phyloP scores from a whole-genome alignment of 2,329 filamentous ascomycete species.

The Trematosphaeria pertusa region DNA sequence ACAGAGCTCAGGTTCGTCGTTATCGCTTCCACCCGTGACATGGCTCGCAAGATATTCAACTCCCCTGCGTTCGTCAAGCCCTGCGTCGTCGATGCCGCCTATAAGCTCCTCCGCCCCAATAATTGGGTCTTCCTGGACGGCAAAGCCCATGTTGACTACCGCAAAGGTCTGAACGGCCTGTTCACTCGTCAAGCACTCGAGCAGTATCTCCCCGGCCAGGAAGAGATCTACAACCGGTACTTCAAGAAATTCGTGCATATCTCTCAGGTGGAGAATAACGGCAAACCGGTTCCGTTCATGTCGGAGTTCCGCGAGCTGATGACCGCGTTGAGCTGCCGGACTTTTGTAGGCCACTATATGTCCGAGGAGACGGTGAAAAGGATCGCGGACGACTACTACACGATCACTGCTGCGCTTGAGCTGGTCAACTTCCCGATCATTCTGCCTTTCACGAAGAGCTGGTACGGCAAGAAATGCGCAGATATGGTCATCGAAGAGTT shows the following conservation, averaged over 20 bases:
- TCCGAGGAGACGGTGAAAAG: conserved; percentile 88
- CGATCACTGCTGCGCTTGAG: conserved; percentile 93
- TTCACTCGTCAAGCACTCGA: conserved; percentile 92
- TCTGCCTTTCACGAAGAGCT: conserved; percentile 91
- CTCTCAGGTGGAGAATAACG: conserved; percentile 70
- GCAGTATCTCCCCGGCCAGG: conserved; percentile 87
- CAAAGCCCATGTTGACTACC: conserved; percentile 93
- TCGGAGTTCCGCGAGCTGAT: conserved; percentile 90
- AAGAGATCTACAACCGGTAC: conserved; percentile 89
- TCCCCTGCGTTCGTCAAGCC: conserved; percentile 91
- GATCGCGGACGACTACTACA: conserved; percentile 95
- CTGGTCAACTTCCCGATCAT: conserved; percentile 91
- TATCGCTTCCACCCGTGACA: conserved; percentile 91
- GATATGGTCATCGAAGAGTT: conserved; percentile 93
- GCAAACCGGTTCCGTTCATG: conserved; percentile 87
- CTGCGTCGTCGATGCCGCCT: conserved; percentile 91
- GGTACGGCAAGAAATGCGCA: conserved; percentile 95
- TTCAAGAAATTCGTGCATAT: conserved; percentile 79
- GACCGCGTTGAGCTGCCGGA: conserved; percentile 92
- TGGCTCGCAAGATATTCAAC: conserved; percentile 97
- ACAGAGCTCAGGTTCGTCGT: conserved; percentile 79
- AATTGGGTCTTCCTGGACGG: conserved; percentile 99
- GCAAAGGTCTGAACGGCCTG: conserved; percentile 92
- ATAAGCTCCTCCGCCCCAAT: conserved; percentile 87
- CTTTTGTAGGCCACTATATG: conserved; percentile 97